phyloP scores from a whole-genome alignment of 2,329 filamentous ascomycete genomes.

The Grosmannia serpens region DNA sequence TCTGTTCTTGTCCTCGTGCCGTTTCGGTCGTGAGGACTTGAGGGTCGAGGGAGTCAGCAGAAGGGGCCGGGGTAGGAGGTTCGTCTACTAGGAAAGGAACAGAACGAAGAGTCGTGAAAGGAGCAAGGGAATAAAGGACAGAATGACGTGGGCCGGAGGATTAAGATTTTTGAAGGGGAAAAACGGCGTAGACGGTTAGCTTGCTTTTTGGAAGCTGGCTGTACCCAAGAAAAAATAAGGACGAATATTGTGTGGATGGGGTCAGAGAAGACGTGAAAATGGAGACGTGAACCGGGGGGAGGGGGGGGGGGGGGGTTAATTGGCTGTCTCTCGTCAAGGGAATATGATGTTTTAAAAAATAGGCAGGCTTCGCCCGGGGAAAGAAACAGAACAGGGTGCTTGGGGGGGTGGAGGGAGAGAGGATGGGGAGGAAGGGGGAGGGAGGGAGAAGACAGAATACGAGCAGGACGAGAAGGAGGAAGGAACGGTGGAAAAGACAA shows the following conservation, averaged over 20 bases:
- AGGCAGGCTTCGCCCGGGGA: constrained; percentile 3
- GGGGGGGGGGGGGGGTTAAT: background rate
- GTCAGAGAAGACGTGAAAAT: background rate
- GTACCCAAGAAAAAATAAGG: background rate
- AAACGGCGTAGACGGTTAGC: constrained; percentile 1
- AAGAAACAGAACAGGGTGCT: background rate
- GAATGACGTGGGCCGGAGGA: constrained; percentile 2
- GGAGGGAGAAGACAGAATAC: background rate
- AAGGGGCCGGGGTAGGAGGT: background rate
- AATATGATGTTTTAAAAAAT: background rate
- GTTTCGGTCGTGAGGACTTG: background rate
- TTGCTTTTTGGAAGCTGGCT: background rate
- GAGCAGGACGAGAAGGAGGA: background rate
- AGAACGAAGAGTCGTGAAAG: background rate
- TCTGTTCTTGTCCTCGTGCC: background rate
- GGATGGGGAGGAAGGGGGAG: background rate
- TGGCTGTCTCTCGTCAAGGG: background rate
- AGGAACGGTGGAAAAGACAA: background rate
- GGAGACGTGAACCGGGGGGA: background rate
- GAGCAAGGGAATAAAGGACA: background rate
- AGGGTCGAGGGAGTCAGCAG: background rate
- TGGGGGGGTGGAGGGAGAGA: background rate
- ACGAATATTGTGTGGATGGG: background rate
- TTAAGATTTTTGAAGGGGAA: background rate
- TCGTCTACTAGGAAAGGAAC: background rate